phyloP scores from a whole-genome alignment of 2,329 filamentous ascomycete species.

The Teratosphaeria gauchensis region DNA sequence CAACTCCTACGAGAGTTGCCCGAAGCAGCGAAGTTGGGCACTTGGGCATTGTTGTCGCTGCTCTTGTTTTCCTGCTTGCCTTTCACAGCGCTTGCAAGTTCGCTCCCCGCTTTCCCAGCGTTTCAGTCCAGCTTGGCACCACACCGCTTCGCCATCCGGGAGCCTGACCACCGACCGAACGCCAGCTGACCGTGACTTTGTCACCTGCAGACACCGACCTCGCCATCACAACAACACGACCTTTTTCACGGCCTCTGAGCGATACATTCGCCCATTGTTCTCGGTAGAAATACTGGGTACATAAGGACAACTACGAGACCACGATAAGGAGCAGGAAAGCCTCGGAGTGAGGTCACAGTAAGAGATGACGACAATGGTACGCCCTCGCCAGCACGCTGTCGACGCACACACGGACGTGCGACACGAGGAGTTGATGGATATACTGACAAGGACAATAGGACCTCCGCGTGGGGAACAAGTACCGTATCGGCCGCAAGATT shows the following conservation, averaged over 20 bases:
- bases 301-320: constrained; percentile 3
- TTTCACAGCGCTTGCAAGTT: not conserved
- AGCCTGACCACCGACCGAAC: not conserved
- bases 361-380: constrained; percentile 56
- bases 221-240: not conserved
- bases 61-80: not conserved
- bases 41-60: not conserved
- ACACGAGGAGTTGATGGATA: constrained; percentile 3
- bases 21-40: not conserved
- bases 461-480: constrained; percentile 98
- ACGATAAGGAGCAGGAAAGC: constrained; percentile 7
- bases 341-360: constrained; percentile 17
- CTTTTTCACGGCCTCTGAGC: not conserved
- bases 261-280: constrained; percentile 2
- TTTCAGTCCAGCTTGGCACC: constrained; percentile 3
- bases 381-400: constrained; percentile 25
- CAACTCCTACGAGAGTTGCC: not conserved
- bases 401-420: not conserved
- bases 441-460: constrained; percentile 52
- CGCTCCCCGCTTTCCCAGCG: constrained; percentile 1
- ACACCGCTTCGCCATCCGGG: not conserved
- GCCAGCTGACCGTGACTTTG: not conserved
- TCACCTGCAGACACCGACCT: not conserved
- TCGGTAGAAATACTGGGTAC: constrained; percentile 21
- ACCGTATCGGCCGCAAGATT: constrained; percentile 98